Evolutionary conservation across 768 basidiomycete species (phyloP).

Genomic region (Naematelia aurantialba): DNA sequence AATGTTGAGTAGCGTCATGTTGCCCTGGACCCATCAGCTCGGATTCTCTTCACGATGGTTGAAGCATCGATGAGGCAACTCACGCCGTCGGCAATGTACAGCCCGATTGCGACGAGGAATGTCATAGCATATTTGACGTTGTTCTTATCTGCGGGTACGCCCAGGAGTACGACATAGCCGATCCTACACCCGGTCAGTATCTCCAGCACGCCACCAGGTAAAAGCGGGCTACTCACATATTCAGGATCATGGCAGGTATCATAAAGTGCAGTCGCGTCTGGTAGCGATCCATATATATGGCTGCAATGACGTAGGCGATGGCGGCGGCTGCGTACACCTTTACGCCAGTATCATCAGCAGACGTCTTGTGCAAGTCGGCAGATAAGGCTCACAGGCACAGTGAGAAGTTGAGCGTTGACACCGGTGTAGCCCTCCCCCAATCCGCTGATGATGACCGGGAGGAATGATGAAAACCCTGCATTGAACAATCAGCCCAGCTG

Average conservation of each 20-base stretch:
- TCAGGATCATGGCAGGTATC: conserved; percentile 7
- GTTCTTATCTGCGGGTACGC: background rate
- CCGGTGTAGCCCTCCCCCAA: conserved; percentile 13
- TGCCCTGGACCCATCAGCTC: background rate
- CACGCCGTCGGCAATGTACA: conserved; percentile 2
- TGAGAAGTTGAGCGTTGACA: conserved; percentile 18
- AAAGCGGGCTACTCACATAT: background rate
- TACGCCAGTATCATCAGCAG: background rate
- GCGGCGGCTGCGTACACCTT: conserved; percentile 17
- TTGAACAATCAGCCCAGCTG: background rate
- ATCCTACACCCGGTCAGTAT: background rate
- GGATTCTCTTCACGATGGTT: too few species aligned
- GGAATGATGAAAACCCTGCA: conserved; percentile 17
- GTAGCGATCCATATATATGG: conserved; percentile 5
- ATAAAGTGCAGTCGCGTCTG: conserved; percentile 11
- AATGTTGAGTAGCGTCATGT: background rate
- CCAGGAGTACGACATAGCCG: background rate
- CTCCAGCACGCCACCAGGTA: background rate
- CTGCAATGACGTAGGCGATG: conserved; percentile 9
- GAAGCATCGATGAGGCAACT: background rate
- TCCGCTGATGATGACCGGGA: conserved; percentile 15
- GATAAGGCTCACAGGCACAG: conserved; percentile 7
- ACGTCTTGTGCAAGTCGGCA: background rate
- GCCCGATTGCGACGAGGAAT: background rate
- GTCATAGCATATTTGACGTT: conserved; percentile 3